Evolutionary conservation across 305 asterid genomes (phyloP).

Genomic region (Fraxinus sp.): DNA sequence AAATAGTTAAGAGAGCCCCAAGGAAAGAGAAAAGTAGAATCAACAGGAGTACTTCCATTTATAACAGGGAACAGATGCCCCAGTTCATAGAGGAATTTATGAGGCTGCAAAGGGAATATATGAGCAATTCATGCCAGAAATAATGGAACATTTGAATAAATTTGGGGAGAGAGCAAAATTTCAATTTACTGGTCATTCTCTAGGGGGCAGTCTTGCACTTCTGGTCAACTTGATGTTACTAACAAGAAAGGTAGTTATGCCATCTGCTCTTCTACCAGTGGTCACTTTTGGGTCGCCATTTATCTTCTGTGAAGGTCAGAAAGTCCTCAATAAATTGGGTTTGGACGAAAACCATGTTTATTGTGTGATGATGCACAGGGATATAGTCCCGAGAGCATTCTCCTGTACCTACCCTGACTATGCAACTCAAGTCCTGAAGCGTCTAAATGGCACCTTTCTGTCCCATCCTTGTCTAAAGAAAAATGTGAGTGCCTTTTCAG

Average conservation of each 20-base stretch:
- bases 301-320: conserved; percentile 75
- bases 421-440: conserved; percentile 66
- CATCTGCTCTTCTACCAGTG: conserved; percentile 68
- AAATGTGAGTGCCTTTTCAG: conserved; percentile 43
- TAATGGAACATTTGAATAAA: conserved; percentile 51
- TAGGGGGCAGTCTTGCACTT: conserved; percentile 87
- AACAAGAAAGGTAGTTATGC: conserved; percentile 45
- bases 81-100: conserved; percentile 85
- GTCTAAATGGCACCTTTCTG: conserved; percentile 61
- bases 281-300: conserved; percentile 91
- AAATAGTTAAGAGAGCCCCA: background rate
- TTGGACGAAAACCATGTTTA: conserved; percentile 65
- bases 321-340: conserved; percentile 56
- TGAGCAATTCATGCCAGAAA: conserved; percentile 77
- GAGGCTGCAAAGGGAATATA: conserved; percentile 94
- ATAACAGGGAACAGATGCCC: conserved; percentile 60
- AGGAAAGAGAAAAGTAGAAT: background rate
- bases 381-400: conserved; percentile 84
- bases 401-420: conserved; percentile 78
- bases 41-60: conserved; percentile 1
- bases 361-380: conserved; percentile 81
- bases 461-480: conserved; percentile 80
- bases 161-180: conserved; percentile 68
- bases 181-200: conserved; percentile 88
- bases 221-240: conserved; percentile 74